Conservation (phyloP, 2,329 filamentous ascomycete genomes). For the Stromatinia cepivora region DNA sequence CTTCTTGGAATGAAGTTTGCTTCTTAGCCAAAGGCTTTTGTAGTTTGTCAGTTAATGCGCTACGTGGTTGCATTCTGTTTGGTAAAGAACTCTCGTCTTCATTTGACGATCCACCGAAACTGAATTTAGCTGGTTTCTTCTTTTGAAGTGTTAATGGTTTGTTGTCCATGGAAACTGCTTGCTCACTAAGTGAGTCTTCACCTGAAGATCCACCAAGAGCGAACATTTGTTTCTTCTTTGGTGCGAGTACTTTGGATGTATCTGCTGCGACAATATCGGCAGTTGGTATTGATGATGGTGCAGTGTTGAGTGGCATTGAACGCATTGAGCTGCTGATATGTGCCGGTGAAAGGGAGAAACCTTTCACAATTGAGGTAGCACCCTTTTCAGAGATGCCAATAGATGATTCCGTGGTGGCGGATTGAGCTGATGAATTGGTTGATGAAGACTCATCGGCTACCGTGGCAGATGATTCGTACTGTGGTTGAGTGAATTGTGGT, state of each 20-base stretch:
- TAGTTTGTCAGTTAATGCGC: slow-evolving; percentile 55
- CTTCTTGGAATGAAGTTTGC: slow-evolving; percentile 77
- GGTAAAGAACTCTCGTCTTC: slow-evolving; percentile 77
- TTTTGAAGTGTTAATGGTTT: slow-evolving; percentile 31
- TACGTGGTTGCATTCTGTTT: slow-evolving; percentile 49
- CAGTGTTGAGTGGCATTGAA: slow-evolving; percentile 43
- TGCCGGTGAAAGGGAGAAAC: slow-evolving; percentile 84
- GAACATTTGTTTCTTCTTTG: slow-evolving; percentile 59
- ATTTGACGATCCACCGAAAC: slow-evolving; percentile 77
- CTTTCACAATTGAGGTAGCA: slow-evolving; percentile 70
- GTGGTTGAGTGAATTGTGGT: slow-evolving; percentile 41
- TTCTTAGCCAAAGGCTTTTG: slow-evolving; percentile 60
- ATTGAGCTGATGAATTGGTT: slow-evolving; percentile 33
- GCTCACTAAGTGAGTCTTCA: slow-evolving; percentile 42
- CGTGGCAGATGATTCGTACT: slow-evolving; percentile 49
- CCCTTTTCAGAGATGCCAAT: slow-evolving; percentile 39
- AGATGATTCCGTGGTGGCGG: slow-evolving; percentile 47
- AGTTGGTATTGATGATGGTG: slow-evolving; percentile 48
- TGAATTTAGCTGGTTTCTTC: slow-evolving; percentile 66
- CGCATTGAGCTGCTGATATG: slow-evolving; percentile 69
- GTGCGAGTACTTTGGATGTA: slow-evolving; percentile 62
- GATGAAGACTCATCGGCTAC: slow-evolving; percentile 33
- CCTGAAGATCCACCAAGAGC: slow-evolving; percentile 46
- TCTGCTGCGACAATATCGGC: slow-evolving; percentile 51
- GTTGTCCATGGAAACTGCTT: slow-evolving; percentile 36